These are phyloP conservation scores for Moricandia moricandioides DNA, from an alignment of 345 rosid genomes.

Conservation along the genomic window DNA sequence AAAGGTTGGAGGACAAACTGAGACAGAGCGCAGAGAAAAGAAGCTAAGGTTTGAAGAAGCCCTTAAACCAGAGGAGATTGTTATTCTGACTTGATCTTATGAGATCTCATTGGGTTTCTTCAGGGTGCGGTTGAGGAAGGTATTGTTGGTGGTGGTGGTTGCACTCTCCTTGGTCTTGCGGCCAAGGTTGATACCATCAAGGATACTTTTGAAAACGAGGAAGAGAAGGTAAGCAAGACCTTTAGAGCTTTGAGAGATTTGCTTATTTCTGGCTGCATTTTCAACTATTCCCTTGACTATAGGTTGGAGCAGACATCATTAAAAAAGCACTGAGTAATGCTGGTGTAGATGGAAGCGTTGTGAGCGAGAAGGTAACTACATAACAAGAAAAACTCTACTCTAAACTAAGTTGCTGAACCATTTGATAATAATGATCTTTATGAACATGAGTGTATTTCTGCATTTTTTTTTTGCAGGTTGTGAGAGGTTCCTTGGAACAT, in stretches of 20 bases:
- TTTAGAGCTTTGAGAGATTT: not conserved
- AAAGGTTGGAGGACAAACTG: constrained; percentile 79
- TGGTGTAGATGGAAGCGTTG: constrained; percentile 90
- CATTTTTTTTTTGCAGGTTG: constrained; percentile 52
- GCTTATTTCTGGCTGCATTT: not conserved
- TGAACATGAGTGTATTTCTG: not conserved
- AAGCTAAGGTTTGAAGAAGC: constrained; percentile 91
- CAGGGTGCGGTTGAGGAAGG: constrained; percentile 86
- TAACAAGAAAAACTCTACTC: constrained; percentile 30
- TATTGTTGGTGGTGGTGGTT: constrained; percentile 83
- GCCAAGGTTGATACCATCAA: constrained; percentile 69
- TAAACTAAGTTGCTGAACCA: no score
- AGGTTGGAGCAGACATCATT: constrained; percentile 90
- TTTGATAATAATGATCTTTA: not conserved
- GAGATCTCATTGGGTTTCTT: constrained; percentile 1
- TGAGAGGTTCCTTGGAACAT: constrained; percentile 94
- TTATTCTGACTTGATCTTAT: not conserved
- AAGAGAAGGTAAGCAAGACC: constrained; percentile 60
- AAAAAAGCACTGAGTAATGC: constrained; percentile 85
- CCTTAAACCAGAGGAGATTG: not conserved
- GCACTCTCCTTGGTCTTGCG: constrained; percentile 65
- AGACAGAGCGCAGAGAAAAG: constrained; percentile 89
- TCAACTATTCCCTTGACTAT: not conserved
- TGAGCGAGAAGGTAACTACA: constrained; percentile 70
- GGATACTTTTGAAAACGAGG: constrained; percentile 68